These are phyloP conservation scores for Zhuliangozyma blackwelliae DNA, from an alignment of 1,139 yeast species.

Conservation along the genomic window DNA sequence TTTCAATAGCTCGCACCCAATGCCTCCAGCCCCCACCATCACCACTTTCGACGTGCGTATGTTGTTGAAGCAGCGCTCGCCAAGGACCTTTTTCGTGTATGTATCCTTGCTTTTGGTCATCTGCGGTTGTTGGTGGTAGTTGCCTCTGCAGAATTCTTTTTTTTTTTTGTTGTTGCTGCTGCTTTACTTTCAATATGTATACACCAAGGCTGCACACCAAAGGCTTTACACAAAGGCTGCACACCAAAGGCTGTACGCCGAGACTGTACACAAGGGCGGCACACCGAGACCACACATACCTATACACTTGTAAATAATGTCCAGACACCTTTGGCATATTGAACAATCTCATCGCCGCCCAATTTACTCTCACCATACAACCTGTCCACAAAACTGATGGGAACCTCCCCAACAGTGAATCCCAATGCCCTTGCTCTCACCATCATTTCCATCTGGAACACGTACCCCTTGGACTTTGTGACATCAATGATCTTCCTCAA, in stretches of 20 bases:
- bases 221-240: not conserved
- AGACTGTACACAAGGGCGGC: too few relatives aligned
- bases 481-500: slow-evolving; percentile 63
- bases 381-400: slow-evolving; percentile 76
- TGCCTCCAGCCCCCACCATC: slow-evolving; percentile 98
- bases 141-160: not conserved
- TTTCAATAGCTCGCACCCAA: slow-evolving; percentile 92
- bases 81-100: slow-evolving; percentile 42
- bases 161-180: too few relatives aligned
- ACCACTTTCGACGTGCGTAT: slow-evolving; percentile 56
- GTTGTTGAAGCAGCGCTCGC: slow-evolving; percentile 27
- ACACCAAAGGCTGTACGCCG: not conserved
- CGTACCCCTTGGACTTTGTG: slow-evolving; percentile 77
- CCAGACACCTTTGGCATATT: slow-evolving; percentile 74
- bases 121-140: not conserved
- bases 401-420: slow-evolving; percentile 73
- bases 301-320: slow-evolving; percentile 60
- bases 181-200: too few relatives aligned
- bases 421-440: slow-evolving; percentile 74
- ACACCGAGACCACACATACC: too few relatives aligned
- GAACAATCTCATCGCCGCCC: slow-evolving; percentile 80
- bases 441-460: slow-evolving; percentile 89
- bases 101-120: slow-evolving; percentile 23
- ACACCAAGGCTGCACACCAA: not conserved
- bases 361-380: slow-evolving; percentile 77